Evolutionary conservation across 208 protist species (phyloP), one percentile per base, ranked within the genome.

Genomic region (Trypanosoma melophagium): DNA sequence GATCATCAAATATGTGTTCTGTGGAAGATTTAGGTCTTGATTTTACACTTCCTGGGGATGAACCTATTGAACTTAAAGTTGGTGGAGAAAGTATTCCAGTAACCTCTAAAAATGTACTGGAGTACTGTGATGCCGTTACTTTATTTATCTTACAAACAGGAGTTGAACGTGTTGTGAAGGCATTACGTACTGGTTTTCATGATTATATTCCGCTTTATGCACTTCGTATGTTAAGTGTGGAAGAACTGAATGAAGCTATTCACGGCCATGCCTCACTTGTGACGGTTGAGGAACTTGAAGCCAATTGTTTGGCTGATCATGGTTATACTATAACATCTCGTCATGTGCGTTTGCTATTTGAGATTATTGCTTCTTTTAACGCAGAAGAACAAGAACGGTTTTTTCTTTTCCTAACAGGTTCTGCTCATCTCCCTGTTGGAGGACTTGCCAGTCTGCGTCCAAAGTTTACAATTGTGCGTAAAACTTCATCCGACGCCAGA

Each of bases 341-440:
- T 42, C 88, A 90, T 22, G 83, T 97, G 24, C 82, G 84, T 49
- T 86, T 87, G 80, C 66, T 97, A 40, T 97, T 94, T 69, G 89
- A 95, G 38, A 92, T 96, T 25, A 73, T 97, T 24, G 66, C 84
- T 2, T 71, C 69, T 31, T 90, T 97, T 60, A 79, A 79, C 8
- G 52, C 83, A 22, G 69, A 81, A 66, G 86, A 96, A 62, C 86
- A 95, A 68, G 67, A 75, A 54, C 45, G 63, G 10, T 97, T 97
- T 65, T 86, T 97, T 55, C 67, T 80, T n/a, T 97, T 97, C 52
- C 69, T 97, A 38, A 97, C 94, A 45, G 94, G 94, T 1, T 85
- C 86, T 2, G 75, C 87, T 2, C 74, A 85, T 40, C 84, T 97
- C 17, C 94, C 94, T 3, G 73, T 92, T 2, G 94, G 94, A 14